Evolutionary conservation across 495 filamentous ascomycete species (phyloP).

Genomic region (Choiromyces venosus): DNA sequence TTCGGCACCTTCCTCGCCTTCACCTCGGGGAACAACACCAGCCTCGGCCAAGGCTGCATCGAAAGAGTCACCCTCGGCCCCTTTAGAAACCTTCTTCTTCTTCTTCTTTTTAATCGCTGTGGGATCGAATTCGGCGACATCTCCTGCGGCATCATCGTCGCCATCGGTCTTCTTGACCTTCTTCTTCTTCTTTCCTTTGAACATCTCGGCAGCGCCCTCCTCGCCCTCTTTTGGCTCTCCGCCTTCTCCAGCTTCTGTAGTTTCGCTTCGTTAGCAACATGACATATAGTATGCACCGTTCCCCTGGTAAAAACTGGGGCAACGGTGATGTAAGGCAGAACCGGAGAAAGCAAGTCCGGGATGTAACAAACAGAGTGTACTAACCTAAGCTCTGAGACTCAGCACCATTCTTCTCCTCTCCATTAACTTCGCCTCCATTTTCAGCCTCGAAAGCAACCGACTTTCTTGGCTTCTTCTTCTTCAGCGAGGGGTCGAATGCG

Average conservation of each 20-base stretch:
- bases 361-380: constrained; percentile 11
- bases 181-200: constrained; percentile 84
- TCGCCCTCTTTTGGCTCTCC: constrained; percentile 27
- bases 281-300: neutral
- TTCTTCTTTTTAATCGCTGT: constrained; percentile 34
- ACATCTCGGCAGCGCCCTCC: constrained; percentile 51
- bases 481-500: constrained; percentile 33
- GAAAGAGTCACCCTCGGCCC: constrained; percentile 66
- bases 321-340: neutral
- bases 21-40: constrained; percentile 53
- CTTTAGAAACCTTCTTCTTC: constrained; percentile 47
- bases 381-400: constrained; percentile 36
- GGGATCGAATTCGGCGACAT: constrained; percentile 39
- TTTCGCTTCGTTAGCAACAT: neutral
- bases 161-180: constrained; percentile 81
- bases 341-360: neutral
- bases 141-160: constrained; percentile 48
- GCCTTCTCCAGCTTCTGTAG: constrained; percentile 7
- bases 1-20: constrained; percentile 49
- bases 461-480: constrained; percentile 42
- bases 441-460: constrained; percentile 38
- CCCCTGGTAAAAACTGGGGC: neutral
- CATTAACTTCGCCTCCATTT: constrained; percentile 27
- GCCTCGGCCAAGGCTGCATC: constrained; percentile 74
- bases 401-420: constrained; percentile 33